phyloP scores from a whole-genome alignment of 148 eudicot species.

The Spergularia marina region DNA sequence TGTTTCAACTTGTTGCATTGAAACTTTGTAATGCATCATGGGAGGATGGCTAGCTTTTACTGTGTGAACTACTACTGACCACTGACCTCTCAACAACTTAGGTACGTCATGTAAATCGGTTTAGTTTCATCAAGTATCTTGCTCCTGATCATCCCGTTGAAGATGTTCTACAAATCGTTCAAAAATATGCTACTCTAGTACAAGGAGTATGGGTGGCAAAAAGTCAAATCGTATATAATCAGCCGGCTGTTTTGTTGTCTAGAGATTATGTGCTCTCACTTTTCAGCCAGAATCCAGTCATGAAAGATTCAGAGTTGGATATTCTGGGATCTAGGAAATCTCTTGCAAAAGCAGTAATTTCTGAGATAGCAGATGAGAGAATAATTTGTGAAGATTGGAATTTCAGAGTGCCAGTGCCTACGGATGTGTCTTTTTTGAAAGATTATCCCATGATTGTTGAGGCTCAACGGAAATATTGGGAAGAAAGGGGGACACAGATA shows the following conservation, averaged over 20 bases:
- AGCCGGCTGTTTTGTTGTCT: slow-evolving; percentile 24
- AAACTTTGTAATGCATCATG: background rate
- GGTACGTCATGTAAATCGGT: slow-evolving; percentile 68
- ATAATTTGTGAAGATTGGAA: slow-evolving; percentile 61
- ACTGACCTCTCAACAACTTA: slow-evolving; percentile 22
- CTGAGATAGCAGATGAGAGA: slow-evolving; percentile 59
- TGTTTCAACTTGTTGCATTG: background rate
- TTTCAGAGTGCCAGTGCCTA: slow-evolving; percentile 55
- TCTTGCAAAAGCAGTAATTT: slow-evolving; percentile 32
- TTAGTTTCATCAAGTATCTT: slow-evolving; percentile 54
- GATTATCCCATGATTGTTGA: slow-evolving; percentile 42
- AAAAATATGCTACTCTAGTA: slow-evolving; percentile 54
- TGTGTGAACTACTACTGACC: slow-evolving; percentile 1
- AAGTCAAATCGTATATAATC: slow-evolving; percentile 34
- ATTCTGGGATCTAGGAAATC: slow-evolving; percentile 27
- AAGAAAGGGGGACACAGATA: slow-evolving; percentile 27
- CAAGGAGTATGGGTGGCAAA: slow-evolving; percentile 91
- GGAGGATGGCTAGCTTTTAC: background rate
- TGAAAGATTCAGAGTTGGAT: slow-evolving; percentile 35
- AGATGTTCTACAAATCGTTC: slow-evolving; percentile 53
- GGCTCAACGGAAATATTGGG: slow-evolving; percentile 52
- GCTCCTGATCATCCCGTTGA: slow-evolving; percentile 57
- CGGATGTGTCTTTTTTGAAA: slow-evolving; percentile 56
- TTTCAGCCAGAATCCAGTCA: slow-evolving; percentile 51
- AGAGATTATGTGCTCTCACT: slow-evolving; percentile 56